Percentiles rank a stretch among this genome's conserved stretches.
Evolutionary conservation across 2,329 filamentous ascomycete genomes (phyloP).

Genomic region (Fusarium liriodendri): DNA sequence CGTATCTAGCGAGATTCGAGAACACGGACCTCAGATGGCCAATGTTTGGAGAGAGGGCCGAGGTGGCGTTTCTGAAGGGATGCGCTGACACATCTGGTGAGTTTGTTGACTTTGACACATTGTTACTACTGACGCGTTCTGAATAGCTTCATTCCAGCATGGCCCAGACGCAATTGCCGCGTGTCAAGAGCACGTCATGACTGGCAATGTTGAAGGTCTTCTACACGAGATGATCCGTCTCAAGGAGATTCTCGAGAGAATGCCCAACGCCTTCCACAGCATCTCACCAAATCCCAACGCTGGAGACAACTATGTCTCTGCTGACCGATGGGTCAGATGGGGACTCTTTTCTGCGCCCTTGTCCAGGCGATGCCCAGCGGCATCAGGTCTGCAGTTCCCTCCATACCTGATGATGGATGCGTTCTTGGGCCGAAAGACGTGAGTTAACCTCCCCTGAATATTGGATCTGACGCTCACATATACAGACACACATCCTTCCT

Average conservation of each 20-base stretch:
- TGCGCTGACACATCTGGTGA: constrained; percentile 56
- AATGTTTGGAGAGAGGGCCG: constrained; percentile 63
- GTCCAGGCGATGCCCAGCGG: constrained; percentile 61
- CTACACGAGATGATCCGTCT: constrained; percentile 62
- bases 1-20: constrained; percentile 63
- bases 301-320: constrained; percentile 62
- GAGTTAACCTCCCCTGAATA: accelerated
- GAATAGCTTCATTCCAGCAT: constrained; percentile 41
- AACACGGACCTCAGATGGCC: constrained; percentile 66
- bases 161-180: constrained; percentile 63
- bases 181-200: constrained; percentile 67
- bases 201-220: constrained; percentile 60
- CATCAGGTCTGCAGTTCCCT: constrained; percentile 63
- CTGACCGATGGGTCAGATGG: constrained; percentile 62
- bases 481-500: constrained; percentile 55
- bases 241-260: constrained; percentile 64
- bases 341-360: constrained; percentile 63
- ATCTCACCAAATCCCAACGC: constrained; percentile 65
- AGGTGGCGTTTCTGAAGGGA: constrained; percentile 64
- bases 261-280: constrained; percentile 65
- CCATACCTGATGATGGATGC: constrained; percentile 67
- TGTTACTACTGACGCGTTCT: not conserved
- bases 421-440: constrained; percentile 61
- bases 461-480: not conserved
- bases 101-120: accelerated